Evolutionary conservation across 179 eudicot genomes (phyloP).

Genomic region (Vitellaria paradoxa): DNA sequence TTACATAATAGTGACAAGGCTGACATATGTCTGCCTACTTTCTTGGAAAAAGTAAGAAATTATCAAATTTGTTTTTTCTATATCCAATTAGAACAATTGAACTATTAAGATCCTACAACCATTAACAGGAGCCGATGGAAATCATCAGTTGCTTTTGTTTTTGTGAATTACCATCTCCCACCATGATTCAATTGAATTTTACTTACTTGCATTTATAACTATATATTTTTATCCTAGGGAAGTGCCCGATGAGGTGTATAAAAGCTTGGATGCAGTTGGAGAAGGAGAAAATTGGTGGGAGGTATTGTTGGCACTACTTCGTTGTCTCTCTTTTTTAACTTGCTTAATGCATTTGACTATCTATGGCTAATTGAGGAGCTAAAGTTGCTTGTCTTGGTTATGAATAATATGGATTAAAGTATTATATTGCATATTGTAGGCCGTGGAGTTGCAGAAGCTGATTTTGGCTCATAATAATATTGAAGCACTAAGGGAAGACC

Average conservation of each 20-base stretch:
- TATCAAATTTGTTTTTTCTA: neutral
- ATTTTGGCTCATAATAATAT: constrained; percentile 92
- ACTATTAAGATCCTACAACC: neutral
- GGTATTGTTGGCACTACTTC: constrained; percentile 38
- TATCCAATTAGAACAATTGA: neutral
- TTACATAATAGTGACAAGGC: neutral
- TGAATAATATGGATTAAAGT: constrained; percentile 11
- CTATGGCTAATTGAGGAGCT: neutral
- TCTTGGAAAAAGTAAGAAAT: too few species aligned
- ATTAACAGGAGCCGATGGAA: neutral
- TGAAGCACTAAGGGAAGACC: constrained; percentile 71
- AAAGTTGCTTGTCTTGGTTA: neutral
- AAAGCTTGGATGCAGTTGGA: constrained; percentile 72
- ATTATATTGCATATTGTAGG: constrained; percentile 36
- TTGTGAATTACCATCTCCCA: neutral
- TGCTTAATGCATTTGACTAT: neutral
- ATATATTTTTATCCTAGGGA: constrained; percentile 48
- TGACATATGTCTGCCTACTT: too few species aligned
- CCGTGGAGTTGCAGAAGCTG: constrained; percentile 93
- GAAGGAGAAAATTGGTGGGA: constrained; percentile 98
- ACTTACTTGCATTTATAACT: neutral
- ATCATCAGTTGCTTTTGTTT: neutral
- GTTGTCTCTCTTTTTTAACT: constrained; percentile 2
- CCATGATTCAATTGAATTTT: neutral
- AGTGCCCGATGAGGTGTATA: constrained; percentile 82